phyloP scores from a whole-genome alignment of 768 basidiomycete species.

The Leccinum rimulosum region DNA sequence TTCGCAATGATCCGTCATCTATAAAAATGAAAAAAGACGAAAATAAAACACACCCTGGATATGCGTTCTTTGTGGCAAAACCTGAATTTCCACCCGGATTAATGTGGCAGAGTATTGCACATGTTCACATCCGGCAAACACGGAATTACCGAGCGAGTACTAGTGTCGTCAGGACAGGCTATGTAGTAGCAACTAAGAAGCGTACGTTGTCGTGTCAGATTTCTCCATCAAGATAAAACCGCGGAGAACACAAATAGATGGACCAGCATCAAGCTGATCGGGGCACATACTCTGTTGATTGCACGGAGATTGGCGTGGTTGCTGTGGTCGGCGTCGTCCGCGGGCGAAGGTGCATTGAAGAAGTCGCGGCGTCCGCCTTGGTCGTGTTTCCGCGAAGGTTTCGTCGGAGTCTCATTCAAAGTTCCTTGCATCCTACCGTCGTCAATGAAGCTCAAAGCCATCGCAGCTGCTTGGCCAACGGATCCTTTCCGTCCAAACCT shows the following conservation, averaged over 20 bases:
- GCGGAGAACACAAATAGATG: not conserved
- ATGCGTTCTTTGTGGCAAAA: too few relatives aligned
- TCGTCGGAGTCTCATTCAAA: constrained; percentile 16
- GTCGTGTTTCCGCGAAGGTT: constrained; percentile 21
- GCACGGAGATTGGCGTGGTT: not conserved
- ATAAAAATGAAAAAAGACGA: not conserved
- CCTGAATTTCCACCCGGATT: not conserved
- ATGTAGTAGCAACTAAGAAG: not conserved
- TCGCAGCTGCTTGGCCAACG: constrained; percentile 62
- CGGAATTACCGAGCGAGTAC: not conserved
- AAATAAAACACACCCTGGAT: not conserved
- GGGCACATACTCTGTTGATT: not conserved
- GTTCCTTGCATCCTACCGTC: too few relatives aligned
- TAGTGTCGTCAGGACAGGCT: not conserved
- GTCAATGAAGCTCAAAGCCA: constrained; percentile 45
- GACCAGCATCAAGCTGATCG: not conserved
- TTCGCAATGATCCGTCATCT: not conserved
- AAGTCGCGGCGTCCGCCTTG: not conserved
- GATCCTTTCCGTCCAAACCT: constrained; percentile 79
- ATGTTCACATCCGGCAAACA: not conserved
- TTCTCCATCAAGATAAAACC: not conserved
- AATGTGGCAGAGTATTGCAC: constrained; percentile 3
- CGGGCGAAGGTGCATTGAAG: not conserved
- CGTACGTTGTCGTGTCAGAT: not conserved
- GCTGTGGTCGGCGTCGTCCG: not conserved